A percentile compares a stretch with the other conserved stretches of the same genome.
These are phyloP conservation scores for Breviolum minutum DNA, from an alignment of 73 alveolate species.

Conservation along the genomic window DNA sequence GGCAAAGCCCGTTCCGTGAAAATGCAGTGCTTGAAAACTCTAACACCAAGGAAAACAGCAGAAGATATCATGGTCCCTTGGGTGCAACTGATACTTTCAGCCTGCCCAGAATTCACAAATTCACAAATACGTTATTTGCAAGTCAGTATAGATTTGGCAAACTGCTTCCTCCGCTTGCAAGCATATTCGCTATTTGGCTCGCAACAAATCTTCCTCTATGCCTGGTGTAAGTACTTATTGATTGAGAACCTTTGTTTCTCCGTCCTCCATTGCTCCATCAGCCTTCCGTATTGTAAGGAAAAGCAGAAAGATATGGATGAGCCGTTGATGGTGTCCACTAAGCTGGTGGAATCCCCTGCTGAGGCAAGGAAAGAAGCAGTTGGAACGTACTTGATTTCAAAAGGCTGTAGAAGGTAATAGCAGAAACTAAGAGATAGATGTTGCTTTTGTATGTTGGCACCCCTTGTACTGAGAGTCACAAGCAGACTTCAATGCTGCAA, in stretches of 20 bases:
- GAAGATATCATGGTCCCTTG: not conserved
- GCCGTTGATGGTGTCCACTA: constrained; percentile 27
- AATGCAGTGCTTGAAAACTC: not conserved
- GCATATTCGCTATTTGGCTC: not conserved
- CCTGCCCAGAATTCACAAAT: not conserved
- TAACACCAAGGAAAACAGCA: not conserved
- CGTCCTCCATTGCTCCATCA: no score
- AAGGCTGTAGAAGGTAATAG: no score
- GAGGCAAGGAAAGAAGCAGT: no score
- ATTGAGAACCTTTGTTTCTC: not conserved
- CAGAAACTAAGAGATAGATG: no score
- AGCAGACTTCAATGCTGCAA: no score
- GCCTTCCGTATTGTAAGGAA: not conserved
- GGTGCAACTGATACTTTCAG: not conserved
- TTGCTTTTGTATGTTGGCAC: no score
- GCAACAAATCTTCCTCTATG: not conserved
- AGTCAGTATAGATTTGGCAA: no score
- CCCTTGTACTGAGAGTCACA: no score
- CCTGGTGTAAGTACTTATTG: not conserved
- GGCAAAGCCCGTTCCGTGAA: not conserved
- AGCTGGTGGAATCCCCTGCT: not conserved
- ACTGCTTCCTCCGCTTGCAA: not conserved
- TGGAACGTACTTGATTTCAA: no score
- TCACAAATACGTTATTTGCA: not conserved
- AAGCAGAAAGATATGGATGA: constrained; percentile 58